phyloP scores from a whole-genome alignment of 2,329 filamentous ascomycete species.

The Coniella vitis region DNA sequence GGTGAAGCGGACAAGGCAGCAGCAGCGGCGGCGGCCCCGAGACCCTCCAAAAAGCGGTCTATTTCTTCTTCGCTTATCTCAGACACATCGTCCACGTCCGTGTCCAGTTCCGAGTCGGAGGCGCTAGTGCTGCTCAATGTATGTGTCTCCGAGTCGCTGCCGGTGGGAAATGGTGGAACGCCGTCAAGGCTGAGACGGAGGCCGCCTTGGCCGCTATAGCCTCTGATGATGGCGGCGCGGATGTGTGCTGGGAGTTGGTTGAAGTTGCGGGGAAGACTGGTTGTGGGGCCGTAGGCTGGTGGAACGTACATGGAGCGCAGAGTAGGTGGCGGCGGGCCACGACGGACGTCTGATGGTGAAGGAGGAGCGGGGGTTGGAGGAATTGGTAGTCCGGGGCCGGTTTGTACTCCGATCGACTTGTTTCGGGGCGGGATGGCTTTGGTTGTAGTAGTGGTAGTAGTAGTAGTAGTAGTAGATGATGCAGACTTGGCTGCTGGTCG shows the following conservation, averaged over 20 bases:
- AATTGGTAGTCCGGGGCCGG: slow-evolving; percentile 1
- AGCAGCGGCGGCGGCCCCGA: background rate
- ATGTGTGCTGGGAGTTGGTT: slow-evolving; percentile 3
- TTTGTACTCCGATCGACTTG: slow-evolving; percentile 12
- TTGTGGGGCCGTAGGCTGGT: slow-evolving; percentile 7
- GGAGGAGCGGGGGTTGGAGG: background rate
- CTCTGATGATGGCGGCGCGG: background rate
- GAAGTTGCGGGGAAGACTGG: background rate
- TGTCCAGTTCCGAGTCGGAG: slow-evolving; percentile 12
- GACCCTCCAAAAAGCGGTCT: slow-evolving; percentile 19
- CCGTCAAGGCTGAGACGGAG: no score
- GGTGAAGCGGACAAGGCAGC: background rate
- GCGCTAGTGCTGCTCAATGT: background rate
- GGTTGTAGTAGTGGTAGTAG: no score
- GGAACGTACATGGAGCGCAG: background rate
- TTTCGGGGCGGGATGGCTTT: background rate
- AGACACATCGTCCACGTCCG: slow-evolving; percentile 20
- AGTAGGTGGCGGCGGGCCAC: background rate
- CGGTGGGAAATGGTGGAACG: background rate
- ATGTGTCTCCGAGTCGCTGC: background rate
- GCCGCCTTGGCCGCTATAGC: background rate
- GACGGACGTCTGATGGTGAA: background rate
- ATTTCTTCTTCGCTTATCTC: slow-evolving; percentile 25
- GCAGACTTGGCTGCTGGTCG: background rate
- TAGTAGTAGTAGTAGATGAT: no score